Evolutionary conservation across 371 early-diverging fungal species (phyloP), one percentile per base, ranked within the genome.

Genomic region (Neoconidiobolus thromboides): DNA sequence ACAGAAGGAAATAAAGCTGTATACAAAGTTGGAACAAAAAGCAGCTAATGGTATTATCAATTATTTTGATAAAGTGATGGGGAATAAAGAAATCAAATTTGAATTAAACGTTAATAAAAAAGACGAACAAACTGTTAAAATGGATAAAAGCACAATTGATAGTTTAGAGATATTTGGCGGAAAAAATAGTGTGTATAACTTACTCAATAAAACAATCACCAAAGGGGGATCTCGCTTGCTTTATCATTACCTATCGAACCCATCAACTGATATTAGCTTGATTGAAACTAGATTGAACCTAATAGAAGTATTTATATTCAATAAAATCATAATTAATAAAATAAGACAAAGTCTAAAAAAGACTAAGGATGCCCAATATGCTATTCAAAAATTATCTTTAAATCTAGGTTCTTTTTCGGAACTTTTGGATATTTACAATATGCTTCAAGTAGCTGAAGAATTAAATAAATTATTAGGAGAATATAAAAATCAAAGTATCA

Each of bases 141-240:
- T 83, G 46, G 81, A 83, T 61, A 72, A 72, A 47, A 78, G 76
- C 38, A 77, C 81, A 4, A 70, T 83, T 60, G 64, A 68, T 36
- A 74, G 80, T 12, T 60, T 83, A 7, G 83, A 83, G 42, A 66
- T 83, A 2, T 68, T 58, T 78, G n/a, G 62, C 71, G 36, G 75
- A 75, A 36, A 43, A 40, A 38, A 2, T 2, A 15, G 9, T 50
- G 48, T 26, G 26, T 26, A 26, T 26, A 26, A 26, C 26, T 26
- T 26, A 26, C 26, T 26, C 26, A 85, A 89, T 63, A 63, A 71
- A 41, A 93, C 93, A 0, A 75, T 76, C 39, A 91, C 93, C 6
- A 79, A 78, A 44, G 82, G 86, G 1, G 93, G 93, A 0, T 77
- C 82, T 1, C 73, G 93, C 9, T 67, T 89, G 10, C 69, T 93